These are phyloP conservation scores for Aspergillus fumigatiaffinis DNA, from an alignment of 2,329 filamentous ascomycete genomes.

Conservation along the genomic window DNA sequence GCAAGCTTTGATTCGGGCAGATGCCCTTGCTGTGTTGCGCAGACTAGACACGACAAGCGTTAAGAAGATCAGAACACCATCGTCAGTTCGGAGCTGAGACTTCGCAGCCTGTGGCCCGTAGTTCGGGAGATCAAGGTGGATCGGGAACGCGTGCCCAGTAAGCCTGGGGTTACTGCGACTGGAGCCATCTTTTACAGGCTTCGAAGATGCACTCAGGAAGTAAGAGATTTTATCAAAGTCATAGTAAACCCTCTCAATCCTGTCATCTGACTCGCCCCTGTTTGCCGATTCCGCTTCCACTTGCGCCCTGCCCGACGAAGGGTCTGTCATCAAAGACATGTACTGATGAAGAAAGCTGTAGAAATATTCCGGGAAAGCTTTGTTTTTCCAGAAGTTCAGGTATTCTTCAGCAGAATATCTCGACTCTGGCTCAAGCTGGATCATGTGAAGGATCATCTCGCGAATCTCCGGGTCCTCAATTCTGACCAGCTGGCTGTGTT, in stretches of 20 bases:
- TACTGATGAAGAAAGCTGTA: conserved; percentile 97
- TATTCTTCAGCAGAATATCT: conserved; percentile 93
- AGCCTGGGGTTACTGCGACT: conserved; percentile 29
- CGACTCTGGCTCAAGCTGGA: conserved; percentile 86
- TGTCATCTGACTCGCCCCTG: conserved; percentile 81
- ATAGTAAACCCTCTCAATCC: conserved; percentile 86
- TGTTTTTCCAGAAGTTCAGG: conserved; percentile 83
- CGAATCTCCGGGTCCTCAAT: conserved; percentile 85
- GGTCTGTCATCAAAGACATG: conserved; percentile 92
- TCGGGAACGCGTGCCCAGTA: conserved; percentile 53
- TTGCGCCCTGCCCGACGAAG: conserved; percentile 71
- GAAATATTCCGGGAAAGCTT: conserved; percentile 93
- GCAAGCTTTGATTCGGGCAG: conserved; percentile 83
- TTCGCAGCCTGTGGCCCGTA: conserved; percentile 68
- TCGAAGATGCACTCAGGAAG: conserved; percentile 73
- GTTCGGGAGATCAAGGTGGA: conserved; percentile 82
- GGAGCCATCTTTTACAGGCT: conserved; percentile 35
- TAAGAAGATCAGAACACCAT: conserved; percentile 88
- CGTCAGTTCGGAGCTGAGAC: conserved; percentile 64
- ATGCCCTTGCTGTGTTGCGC: conserved; percentile 80
- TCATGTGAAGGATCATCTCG: conserved; percentile 92
- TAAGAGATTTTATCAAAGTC: conserved; percentile 99
- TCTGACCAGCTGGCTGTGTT: conserved; percentile 72
- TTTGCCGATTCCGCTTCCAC: conserved; percentile 67
- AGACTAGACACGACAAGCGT: conserved; percentile 84